phyloP scores from a whole-genome alignment of 176 grass and related monocot genomes.

The Tuctoria greenei region DNA sequence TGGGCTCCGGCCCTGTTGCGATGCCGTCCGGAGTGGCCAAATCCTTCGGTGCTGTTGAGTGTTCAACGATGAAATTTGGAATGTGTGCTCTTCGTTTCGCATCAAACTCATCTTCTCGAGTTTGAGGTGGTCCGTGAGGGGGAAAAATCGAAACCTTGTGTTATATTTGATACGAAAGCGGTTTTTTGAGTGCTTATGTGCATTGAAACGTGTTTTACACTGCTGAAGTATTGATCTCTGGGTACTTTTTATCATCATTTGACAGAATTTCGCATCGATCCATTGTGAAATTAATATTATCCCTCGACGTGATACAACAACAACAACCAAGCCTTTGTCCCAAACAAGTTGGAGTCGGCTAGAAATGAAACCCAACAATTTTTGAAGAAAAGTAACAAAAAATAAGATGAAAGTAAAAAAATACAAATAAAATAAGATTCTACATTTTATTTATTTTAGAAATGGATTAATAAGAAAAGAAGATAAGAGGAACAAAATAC shows the following conservation, averaged over 20 bases:
- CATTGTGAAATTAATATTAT: background rate
- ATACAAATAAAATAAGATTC: too few species aligned
- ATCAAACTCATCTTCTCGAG: background rate
- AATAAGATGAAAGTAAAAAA: too few species aligned
- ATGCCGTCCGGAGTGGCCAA: background rate
- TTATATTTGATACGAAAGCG: background rate
- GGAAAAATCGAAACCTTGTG: too few species aligned
- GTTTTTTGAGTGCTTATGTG: background rate
- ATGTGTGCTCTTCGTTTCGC: background rate
- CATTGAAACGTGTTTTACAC: background rate
- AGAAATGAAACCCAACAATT: too few species aligned
- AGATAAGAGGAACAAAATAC: too few species aligned
- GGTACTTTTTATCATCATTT: background rate
- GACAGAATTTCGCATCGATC: background rate
- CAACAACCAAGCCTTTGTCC: too few species aligned
- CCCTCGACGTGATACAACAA: background rate
- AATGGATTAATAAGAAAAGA: too few species aligned
- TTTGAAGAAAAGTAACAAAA: too few species aligned
- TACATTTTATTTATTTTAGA: too few species aligned
- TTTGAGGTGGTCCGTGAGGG: background rate
- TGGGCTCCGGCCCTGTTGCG: background rate
- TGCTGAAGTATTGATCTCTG: background rate
- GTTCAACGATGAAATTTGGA: background rate
- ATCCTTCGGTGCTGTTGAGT: background rate
- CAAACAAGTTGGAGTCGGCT: too few species aligned